phyloP scores from a whole-genome alignment of 192 early-diverging fungal species.

The Linnemannia elongata region DNA sequence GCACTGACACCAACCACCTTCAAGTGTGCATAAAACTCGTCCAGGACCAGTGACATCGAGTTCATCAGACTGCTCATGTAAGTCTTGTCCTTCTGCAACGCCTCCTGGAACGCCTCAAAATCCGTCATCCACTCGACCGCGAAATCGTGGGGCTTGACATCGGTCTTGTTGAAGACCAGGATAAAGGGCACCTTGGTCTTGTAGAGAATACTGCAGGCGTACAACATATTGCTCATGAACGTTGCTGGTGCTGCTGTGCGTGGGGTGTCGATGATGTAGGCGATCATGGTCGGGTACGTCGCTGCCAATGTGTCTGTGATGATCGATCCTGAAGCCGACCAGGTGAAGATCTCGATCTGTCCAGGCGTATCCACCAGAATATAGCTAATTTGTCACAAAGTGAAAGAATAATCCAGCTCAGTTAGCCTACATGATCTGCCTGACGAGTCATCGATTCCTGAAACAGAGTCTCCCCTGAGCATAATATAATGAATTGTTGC shows the following conservation, averaged over 20 bases:
- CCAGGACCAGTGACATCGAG: constrained; percentile 96
- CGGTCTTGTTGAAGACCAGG: constrained; percentile 96
- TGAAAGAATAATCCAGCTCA: neutral
- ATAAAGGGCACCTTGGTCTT: constrained; percentile 97
- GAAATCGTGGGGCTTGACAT: constrained; percentile 92
- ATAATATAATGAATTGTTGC: neutral
- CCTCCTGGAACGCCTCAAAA: constrained; percentile 94
- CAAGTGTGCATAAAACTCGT: constrained; percentile 94
- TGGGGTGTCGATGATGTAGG: constrained; percentile 97
- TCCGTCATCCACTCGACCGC: constrained; percentile 97
- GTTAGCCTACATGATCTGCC: neutral
- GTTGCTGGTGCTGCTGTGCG: constrained; percentile 92
- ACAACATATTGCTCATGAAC: constrained; percentile 99
- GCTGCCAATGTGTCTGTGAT: constrained; percentile 95
- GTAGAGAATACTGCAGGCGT: constrained; percentile 97
- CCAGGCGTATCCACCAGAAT: constrained; percentile 95
- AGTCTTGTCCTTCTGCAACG: constrained; percentile 82
- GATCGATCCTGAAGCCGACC: constrained; percentile 96
- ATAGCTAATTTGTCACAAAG: constrained; percentile 63
- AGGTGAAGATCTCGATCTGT: constrained; percentile 99
- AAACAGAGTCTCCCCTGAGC: neutral
- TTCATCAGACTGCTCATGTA: constrained; percentile 96
- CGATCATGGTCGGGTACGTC: constrained; percentile 90
- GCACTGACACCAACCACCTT: constrained; percentile 91
- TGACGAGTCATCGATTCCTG: neutral